A percentile compares a stretch with the other conserved stretches of the same genome.
Conservation (phyloP, 495 filamentous ascomycete genomes). For the Penicillium mononematosum region DNA sequence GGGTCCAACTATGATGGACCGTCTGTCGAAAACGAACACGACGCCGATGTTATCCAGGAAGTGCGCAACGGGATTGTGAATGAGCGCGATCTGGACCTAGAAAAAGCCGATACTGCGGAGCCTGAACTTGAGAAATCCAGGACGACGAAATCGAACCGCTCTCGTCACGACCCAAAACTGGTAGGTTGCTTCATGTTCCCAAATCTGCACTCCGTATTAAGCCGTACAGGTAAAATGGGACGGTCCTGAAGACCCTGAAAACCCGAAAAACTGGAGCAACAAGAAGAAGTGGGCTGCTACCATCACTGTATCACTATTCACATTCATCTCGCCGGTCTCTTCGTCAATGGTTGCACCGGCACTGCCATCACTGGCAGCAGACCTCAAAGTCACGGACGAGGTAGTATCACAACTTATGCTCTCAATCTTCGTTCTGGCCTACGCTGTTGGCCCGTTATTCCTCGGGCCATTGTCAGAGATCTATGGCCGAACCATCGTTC, state of each 20-base stretch:
- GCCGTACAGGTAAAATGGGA: slow-evolving; percentile 50
- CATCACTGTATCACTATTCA: slow-evolving; percentile 57
- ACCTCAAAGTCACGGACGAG: slow-evolving; percentile 58
- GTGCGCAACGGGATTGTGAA: slow-evolving; percentile 30
- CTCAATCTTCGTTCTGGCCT: slow-evolving; percentile 74
- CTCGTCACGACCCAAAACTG: slow-evolving; percentile 27
- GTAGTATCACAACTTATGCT: slow-evolving; percentile 59
- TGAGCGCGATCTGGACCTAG: slow-evolving; percentile 36
- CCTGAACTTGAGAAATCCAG: slow-evolving; percentile 26
- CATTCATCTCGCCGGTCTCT: slow-evolving; percentile 70
- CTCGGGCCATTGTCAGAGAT: slow-evolving; percentile 73
- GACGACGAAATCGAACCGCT: slow-evolving; percentile 23
- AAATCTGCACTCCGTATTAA: slow-evolving; percentile 4
- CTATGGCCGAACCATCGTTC: slow-evolving; percentile 63
- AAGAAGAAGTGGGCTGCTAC: slow-evolving; percentile 63
- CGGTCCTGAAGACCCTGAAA: slow-evolving; percentile 55
- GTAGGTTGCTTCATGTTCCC: slow-evolving; percentile 15
- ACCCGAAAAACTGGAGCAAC: slow-evolving; percentile 59
- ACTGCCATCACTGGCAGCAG: slow-evolving; percentile 51
- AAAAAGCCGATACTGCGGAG: slow-evolving; percentile 17
- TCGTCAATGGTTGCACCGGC: slow-evolving; percentile 75
- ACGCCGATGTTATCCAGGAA: slow-evolving; percentile 23
- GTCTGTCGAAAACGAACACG: slow-evolving; percentile 4
- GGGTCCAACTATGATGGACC: slow-evolving; percentile 15
- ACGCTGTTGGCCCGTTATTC: slow-evolving; percentile 66